These are phyloP conservation scores for Citrullus colocynthis DNA, from an alignment of 306 rosid genomes.

Conservation along the genomic window DNA sequence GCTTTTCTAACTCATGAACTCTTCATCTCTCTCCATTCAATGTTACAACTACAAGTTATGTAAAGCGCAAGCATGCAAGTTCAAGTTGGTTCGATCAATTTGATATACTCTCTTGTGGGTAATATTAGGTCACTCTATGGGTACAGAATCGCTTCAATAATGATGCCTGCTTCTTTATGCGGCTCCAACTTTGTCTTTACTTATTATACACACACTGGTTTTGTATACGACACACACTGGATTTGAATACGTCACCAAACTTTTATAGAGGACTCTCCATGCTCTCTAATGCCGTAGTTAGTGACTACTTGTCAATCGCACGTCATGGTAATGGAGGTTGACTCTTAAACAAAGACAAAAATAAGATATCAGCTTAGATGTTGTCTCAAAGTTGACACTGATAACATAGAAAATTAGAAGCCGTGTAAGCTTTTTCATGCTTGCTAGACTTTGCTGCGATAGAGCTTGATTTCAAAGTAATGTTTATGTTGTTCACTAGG, in stretches of 20 bases:
- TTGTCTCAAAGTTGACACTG: background rate
- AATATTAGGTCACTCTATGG: background rate
- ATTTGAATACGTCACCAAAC: background rate
- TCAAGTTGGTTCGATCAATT: background rate
- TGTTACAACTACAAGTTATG: background rate
- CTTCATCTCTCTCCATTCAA: background rate
- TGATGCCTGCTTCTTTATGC: too few species aligned
- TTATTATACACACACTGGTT: background rate
- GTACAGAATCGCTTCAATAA: background rate
- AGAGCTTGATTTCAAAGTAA: background rate
- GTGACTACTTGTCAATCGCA: background rate
- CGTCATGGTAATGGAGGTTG: background rate
- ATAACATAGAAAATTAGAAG: background rate
- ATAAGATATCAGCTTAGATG: background rate
- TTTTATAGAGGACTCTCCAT: background rate
- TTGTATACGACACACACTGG: background rate
- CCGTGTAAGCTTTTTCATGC: background rate
- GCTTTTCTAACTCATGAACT: background rate
- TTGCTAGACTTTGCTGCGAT: background rate
- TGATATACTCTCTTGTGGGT: background rate
- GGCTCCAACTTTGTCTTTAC: too few species aligned
- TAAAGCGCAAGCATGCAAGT: background rate
- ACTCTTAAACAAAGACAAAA: background rate
- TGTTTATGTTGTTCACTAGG: background rate
- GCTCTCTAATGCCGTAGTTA: background rate